phyloP scores from a whole-genome alignment of 768 basidiomycete species.

The Scleroderma citrinum region DNA sequence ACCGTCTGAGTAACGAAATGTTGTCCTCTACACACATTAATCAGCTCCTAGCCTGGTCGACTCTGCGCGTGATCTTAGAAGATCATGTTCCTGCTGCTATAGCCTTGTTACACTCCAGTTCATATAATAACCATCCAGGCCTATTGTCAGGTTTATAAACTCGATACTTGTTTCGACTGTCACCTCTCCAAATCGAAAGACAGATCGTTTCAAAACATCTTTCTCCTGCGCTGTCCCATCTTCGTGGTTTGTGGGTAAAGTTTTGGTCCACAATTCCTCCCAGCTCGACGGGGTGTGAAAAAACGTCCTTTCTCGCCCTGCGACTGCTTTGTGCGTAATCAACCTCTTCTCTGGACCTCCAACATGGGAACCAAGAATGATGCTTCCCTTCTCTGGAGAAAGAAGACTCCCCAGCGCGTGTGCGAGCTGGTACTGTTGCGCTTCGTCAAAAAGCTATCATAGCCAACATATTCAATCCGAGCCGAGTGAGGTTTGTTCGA shows the following conservation, averaged over 20 bases:
- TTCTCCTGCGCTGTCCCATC: neutral
- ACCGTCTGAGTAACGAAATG: no score
- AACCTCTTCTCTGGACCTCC: slow-evolving; percentile 10
- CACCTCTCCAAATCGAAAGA: slow-evolving; percentile 16
- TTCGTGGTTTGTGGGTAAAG: neutral
- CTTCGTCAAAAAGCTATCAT: slow-evolving; percentile 21
- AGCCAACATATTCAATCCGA: neutral
- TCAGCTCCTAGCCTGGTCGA: no score
- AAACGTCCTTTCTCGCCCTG: slow-evolving; percentile 10
- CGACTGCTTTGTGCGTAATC: neutral
- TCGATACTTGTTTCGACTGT: neutral
- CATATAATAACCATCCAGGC: neutral
- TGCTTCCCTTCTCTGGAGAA: slow-evolving; percentile 21
- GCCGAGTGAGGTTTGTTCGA: no score
- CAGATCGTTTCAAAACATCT: neutral
- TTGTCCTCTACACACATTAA: no score
- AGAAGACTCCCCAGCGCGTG: slow-evolving; percentile 22
- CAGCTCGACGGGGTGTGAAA: no score
- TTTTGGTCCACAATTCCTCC: slow-evolving; percentile 16
- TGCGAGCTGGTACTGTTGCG: slow-evolving; percentile 19
- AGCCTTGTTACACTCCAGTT: neutral
- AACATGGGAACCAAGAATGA: slow-evolving; percentile 27
- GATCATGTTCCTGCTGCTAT: no score
- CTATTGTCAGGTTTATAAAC: neutral
- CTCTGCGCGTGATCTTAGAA: no score